These are phyloP conservation scores for Hemisphaericaspora subhashii DNA, from an alignment of 1,139 yeast species.

Conservation along the genomic window DNA sequence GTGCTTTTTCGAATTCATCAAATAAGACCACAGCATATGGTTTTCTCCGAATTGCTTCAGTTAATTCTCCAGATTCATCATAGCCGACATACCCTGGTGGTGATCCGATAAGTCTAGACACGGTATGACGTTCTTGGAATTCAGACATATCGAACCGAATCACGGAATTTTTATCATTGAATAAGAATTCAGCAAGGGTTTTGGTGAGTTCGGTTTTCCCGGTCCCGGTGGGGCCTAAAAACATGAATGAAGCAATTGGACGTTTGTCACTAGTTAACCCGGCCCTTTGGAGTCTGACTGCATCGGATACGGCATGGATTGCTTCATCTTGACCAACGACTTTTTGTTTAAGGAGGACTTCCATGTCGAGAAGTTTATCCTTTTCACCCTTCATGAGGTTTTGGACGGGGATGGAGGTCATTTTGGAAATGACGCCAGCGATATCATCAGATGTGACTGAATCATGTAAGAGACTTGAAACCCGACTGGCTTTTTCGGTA, in stretches of 20 bases:
- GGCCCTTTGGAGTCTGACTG: constrained; percentile 94
- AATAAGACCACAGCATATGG: constrained; percentile 91
- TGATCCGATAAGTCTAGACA: constrained; percentile 89
- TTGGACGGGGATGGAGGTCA: constrained; percentile 96
- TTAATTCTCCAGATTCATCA: constrained; percentile 92
- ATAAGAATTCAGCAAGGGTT: constrained; percentile 85
- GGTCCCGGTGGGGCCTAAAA: constrained; percentile 96
- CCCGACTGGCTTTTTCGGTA: constrained; percentile 18
- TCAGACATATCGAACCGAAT: constrained; percentile 96
- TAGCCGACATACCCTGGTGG: constrained; percentile 98
- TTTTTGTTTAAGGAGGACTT: constrained; percentile 65
- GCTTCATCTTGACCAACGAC: constrained; percentile 98
- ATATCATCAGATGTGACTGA: constrained; percentile 94
- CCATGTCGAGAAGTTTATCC: constrained; percentile 88
- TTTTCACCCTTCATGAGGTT: constrained; percentile 92
- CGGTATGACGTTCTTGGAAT: constrained; percentile 90
- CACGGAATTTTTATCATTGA: constrained; percentile 83
- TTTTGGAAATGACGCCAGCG: constrained; percentile 84
- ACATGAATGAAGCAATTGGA: constrained; percentile 95
- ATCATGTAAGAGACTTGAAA: constrained; percentile 65
- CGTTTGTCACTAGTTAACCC: constrained; percentile 91
- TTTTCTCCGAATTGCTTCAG: constrained; percentile 92
- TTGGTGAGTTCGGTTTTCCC: constrained; percentile 96
- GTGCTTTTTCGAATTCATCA: constrained; percentile 97
- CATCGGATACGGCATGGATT: constrained; percentile 83